Percentiles rank a stretch among this genome's conserved stretches.
These are phyloP conservation scores for Cordyceps pruinosa DNA, from an alignment of 2,329 filamentous ascomycete genomes.

Conservation along the genomic window DNA sequence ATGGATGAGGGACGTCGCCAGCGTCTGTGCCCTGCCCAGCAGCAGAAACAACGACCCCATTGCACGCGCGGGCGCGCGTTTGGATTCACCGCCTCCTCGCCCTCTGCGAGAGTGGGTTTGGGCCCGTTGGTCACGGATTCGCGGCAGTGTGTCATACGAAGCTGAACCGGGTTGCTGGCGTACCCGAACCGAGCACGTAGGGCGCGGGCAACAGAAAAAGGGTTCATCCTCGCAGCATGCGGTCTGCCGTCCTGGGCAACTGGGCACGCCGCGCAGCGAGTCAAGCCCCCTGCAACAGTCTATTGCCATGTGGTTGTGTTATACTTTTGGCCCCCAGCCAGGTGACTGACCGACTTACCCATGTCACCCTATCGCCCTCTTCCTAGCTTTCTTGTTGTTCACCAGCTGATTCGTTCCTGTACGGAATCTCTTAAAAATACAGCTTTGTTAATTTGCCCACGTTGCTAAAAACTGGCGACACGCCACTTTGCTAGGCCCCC, in stretches of 20 bases:
- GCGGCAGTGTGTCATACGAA: background rate
- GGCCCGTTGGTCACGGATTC: background rate
- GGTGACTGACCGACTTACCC: background rate
- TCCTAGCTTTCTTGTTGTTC: background rate
- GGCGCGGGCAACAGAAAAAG: background rate
- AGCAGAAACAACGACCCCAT: no score
- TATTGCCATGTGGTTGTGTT: conserved; percentile 1
- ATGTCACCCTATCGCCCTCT: background rate
- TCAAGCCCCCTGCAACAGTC: background rate
- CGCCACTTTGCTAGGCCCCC: background rate
- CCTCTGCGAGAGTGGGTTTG: background rate
- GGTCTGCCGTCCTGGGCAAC: background rate
- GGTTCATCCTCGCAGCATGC: background rate
- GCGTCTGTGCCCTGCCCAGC: no score
- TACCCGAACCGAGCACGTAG: background rate
- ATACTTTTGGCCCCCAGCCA: background rate
- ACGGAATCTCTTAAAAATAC: background rate
- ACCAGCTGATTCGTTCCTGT: background rate
- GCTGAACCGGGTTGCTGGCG: background rate
- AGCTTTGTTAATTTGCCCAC: no score
- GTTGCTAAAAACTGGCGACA: background rate
- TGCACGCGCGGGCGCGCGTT: no score
- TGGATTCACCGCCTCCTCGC: background rate
- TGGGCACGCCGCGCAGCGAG: background rate
- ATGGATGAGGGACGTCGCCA: no score